A percentile compares a stretch with the other conserved stretches of the same genome.
These are phyloP conservation scores for Meripilus lineatus DNA, from an alignment of 1,284 basidiomycete genomes.

Conservation along the genomic window DNA sequence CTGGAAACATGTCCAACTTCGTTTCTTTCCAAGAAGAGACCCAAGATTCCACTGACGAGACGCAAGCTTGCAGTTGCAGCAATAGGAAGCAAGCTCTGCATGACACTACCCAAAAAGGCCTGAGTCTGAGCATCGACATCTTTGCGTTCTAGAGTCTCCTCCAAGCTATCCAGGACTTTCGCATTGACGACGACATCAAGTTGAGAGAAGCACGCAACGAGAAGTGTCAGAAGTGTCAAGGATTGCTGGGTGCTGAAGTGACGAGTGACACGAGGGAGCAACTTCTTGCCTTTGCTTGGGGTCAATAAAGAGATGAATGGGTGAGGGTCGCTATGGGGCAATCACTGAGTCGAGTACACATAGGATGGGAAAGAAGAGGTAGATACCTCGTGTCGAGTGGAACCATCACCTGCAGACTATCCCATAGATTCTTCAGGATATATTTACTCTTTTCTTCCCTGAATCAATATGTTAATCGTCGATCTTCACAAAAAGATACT, in stretches of 20 bases:
- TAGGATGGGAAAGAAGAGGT: constrained; percentile 1
- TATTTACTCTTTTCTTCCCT: constrained; percentile 62
- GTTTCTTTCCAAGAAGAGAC: constrained; percentile 80
- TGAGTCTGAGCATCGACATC: constrained; percentile 88
- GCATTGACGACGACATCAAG: constrained; percentile 85
- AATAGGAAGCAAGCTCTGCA: constrained; percentile 83
- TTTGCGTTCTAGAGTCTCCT: constrained; percentile 60
- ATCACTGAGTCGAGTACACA: constrained; percentile 5
- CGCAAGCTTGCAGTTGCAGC: constrained; percentile 77
- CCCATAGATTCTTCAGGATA: constrained; percentile 75
- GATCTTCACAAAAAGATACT: constrained; percentile 4
- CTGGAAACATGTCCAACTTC: constrained; percentile 70
- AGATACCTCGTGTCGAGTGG: constrained; percentile 83
- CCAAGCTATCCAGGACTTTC: constrained; percentile 59
- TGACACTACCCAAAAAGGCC: constrained; percentile 79
- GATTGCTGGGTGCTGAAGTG: constrained; percentile 79
- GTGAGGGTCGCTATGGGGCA: constrained; percentile 72
- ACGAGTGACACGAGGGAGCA: constrained; percentile 88
- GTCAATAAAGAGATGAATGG: constrained; percentile 93
- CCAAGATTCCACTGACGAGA: constrained; percentile 84
- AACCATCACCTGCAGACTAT: constrained; percentile 79
- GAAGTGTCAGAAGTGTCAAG: constrained; percentile 84
- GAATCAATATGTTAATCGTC: constrained; percentile 5
- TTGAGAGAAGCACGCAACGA: constrained; percentile 92
- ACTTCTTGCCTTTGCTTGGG: constrained; percentile 89